Evolutionary conservation across 306 rosid genomes (phyloP), one percentile per base, ranked within the genome.

Genomic region (Phaseolus lunatus): DNA sequence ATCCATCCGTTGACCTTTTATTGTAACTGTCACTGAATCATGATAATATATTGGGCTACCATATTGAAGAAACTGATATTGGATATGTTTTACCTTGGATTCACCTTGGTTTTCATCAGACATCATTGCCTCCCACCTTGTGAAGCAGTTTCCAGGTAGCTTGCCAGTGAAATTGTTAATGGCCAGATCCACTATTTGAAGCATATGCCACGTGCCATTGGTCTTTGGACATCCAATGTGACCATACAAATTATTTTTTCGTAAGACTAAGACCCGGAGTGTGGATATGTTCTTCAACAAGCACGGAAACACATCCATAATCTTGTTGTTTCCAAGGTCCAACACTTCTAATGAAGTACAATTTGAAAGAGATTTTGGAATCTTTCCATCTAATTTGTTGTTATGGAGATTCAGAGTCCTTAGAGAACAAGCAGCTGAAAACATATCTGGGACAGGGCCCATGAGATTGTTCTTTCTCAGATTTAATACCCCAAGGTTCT

Each of bases 171-270:
- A 89, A 29, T 64, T 64, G 78, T 89, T 91, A 50, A 19, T 56
- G 47, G 91, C 88, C 0, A 89, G 1, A 54, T 91, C 89, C 41
- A 83, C 27, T 57, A 89, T 87, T 44, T 85, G 90, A 74, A 89
- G 90, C 74, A 0, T 82, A 1, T 5, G 23, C 95, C 90, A 88
- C 8, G 63, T 66, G 0, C 69, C 70, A 39, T 0, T 62, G 49
- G 8, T 9, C 0, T 73, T 67, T 3, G 29, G 56, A 39, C 92
- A 90, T 75, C 59, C 84, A 66, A 88, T 15, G 12, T 6, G 0
- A 5, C 87, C 82, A 19, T 76, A 0, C 4, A 88, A 86, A 9
- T 31, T 45, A 76, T 90, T 90, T 9, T 82, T 18, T 5, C 76
- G 80, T 77, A 90, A 80, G 24, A 82, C 67, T 45, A 90, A 54